phyloP scores from a whole-genome alignment of 805 yeast species.

The Teunomyces funiuensis region DNA sequence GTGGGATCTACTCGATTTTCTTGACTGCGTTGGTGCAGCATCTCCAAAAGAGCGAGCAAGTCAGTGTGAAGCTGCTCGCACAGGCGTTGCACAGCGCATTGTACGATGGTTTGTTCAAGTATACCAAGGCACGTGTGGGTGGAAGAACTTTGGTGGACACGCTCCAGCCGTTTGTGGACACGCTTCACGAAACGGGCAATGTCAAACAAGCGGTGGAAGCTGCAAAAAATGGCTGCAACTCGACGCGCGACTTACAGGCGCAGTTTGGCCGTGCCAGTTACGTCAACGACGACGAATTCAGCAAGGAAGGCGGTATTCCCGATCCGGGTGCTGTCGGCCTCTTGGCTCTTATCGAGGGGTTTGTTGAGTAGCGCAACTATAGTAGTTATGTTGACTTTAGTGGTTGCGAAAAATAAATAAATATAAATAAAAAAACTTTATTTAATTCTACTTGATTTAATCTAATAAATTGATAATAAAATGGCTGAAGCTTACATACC shows the following conservation, averaged over 20 bases:
- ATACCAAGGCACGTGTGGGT: conserved; percentile 86
- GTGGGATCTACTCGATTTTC: conserved; percentile 86
- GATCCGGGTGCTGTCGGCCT: conserved; percentile 96
- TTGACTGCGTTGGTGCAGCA: conserved; percentile 69
- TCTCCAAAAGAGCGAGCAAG: conserved; percentile 38
- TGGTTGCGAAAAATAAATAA: conserved; percentile 2
- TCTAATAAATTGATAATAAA: background rate
- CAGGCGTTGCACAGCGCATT: conserved; percentile 59
- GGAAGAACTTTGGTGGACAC: conserved; percentile 90
- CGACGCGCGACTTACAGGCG: conserved; percentile 74
- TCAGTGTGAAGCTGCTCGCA: conserved; percentile 36
- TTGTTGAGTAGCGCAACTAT: conserved; percentile 11
- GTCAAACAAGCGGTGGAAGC: conserved; percentile 62
- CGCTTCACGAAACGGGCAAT: conserved; percentile 51
- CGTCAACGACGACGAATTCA: conserved; percentile 63
- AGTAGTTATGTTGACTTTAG: background rate
- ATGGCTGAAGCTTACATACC: conserved; percentile 11
- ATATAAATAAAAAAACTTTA: background rate
- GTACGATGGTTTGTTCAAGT: conserved; percentile 67
- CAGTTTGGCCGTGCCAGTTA: conserved; percentile 93
- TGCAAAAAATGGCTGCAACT: conserved; percentile 73
- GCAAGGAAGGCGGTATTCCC: conserved; percentile 70
- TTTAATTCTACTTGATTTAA: background rate
- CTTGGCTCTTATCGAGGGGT: conserved; percentile 56
- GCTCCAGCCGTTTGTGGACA: conserved; percentile 78